Percentiles rank a stretch among this genome's conserved stretches.
These are phyloP conservation scores for Colletotrichum coccodes DNA, from an alignment of 2,329 filamentous ascomycete genomes.

Conservation along the genomic window DNA sequence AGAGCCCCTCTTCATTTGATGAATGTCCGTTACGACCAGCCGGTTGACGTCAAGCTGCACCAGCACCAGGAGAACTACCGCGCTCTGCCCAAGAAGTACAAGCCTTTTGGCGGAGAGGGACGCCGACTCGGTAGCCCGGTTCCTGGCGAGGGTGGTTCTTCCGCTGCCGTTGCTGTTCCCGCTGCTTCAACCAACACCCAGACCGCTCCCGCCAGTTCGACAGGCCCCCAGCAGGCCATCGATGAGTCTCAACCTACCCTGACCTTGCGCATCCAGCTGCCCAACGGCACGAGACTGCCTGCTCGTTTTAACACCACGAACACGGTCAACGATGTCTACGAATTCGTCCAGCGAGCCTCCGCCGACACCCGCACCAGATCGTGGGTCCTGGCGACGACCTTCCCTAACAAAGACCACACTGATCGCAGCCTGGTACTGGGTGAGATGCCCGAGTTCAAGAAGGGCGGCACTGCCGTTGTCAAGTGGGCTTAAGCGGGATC, in stretches of 20 bases:
- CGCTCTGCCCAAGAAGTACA: constrained; percentile 78
- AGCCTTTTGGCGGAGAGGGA: constrained; percentile 78
- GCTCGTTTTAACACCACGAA: constrained; percentile 85
- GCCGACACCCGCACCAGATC: constrained; percentile 64
- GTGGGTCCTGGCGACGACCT: constrained; percentile 84
- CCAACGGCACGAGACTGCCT: constrained; percentile 80
- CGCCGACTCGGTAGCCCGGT: constrained; percentile 82
- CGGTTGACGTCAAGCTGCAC: constrained; percentile 82
- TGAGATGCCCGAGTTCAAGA: constrained; percentile 73
- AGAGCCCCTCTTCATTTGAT: constrained; percentile 82
- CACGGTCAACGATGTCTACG: constrained; percentile 81
- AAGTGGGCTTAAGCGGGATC: constrained; percentile 58
- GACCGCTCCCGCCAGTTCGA: constrained; percentile 43
- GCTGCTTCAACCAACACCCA: constrained; percentile 38
- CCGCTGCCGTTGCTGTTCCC: constrained; percentile 21
- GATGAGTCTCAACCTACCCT: constrained; percentile 76
- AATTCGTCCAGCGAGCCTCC: constrained; percentile 75
- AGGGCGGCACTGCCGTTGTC: constrained; percentile 72
- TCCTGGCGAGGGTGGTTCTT: constrained; percentile 61
- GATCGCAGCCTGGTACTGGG: constrained; percentile 70
- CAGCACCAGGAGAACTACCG: constrained; percentile 81
- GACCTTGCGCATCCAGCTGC: constrained; percentile 80
- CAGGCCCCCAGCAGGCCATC: constrained; percentile 48
- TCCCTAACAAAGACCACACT: constrained; percentile 82
- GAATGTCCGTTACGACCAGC: constrained; percentile 79